These are phyloP conservation scores for Meripilus lineatus DNA, from an alignment of 1,284 basidiomycete species.

Conservation along the genomic window DNA sequence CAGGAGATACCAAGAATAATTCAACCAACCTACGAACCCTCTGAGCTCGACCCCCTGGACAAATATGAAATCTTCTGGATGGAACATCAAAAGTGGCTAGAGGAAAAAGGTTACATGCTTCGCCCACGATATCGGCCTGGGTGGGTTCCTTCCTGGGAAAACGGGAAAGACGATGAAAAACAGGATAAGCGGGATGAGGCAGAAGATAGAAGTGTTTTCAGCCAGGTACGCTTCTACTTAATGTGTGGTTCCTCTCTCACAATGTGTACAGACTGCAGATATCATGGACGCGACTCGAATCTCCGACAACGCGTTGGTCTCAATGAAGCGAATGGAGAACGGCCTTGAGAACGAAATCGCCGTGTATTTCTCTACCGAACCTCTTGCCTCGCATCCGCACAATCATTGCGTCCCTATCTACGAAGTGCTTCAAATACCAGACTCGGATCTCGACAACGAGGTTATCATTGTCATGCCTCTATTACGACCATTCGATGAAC, in stretches of 20 bases:
- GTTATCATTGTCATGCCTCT: conserved; percentile 24
- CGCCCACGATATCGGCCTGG: conserved; percentile 14
- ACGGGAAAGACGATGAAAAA: too few relatives aligned
- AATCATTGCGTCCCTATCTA: conserved; percentile 25
- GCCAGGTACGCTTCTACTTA: too few relatives aligned
- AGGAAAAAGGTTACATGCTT: conserved; percentile 15
- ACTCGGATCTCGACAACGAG: conserved; percentile 9
- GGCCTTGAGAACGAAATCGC: conserved; percentile 19
- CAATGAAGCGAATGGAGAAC: conserved; percentile 15
- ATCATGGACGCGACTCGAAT: conserved; percentile 21
- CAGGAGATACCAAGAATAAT: too few relatives aligned
- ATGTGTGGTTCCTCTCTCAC: conserved; percentile 3
- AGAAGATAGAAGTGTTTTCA: too few relatives aligned
- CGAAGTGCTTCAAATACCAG: conserved; percentile 18
- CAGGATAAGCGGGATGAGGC: conserved; percentile 3
- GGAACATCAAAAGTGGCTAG: conserved; percentile 15
- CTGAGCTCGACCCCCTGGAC: too few relatives aligned
- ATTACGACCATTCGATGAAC: conserved; percentile 16
- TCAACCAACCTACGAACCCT: too few relatives aligned
- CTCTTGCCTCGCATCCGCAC: conserved; percentile 13
- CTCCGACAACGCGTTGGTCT: conserved; percentile 16
- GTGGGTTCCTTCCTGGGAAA: conserved; percentile 18
- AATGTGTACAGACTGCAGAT: conserved; percentile 3
- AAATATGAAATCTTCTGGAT: too few relatives aligned
- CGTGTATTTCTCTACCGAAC: conserved; percentile 12